Evolutionary conservation across 140 eudicot species (phyloP).

Genomic region (Flaveria floridana): DNA sequence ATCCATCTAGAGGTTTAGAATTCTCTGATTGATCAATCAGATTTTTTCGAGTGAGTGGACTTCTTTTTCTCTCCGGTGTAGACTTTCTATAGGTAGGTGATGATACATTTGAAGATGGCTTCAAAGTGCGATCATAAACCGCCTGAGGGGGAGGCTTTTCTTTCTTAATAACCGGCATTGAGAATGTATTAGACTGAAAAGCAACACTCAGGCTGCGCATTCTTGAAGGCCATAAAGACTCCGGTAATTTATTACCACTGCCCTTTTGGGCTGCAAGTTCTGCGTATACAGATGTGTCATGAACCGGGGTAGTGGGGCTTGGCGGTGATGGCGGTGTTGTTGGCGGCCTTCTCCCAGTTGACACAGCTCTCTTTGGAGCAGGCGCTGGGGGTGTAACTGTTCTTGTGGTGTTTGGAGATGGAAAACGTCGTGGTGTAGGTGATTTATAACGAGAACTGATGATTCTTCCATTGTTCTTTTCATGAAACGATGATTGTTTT

Average conservation of each 20-base stretch:
- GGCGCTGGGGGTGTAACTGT: conserved; percentile 41
- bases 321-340: conserved; percentile 63
- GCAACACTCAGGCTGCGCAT: conserved; percentile 87
- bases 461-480: conserved; percentile 60
- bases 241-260: conserved; percentile 48
- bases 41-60: conserved; percentile 77
- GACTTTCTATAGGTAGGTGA: conserved; percentile 52
- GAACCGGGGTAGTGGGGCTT: conserved; percentile 66
- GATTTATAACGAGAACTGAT: conserved; percentile 75
- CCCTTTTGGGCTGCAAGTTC: conserved; percentile 54
- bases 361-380: conserved; percentile 63
- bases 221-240: conserved; percentile 87
- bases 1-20: conserved; percentile 69
- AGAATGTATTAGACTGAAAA: conserved; percentile 66
- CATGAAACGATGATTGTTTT: conserved; percentile 42
- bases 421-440: conserved; percentile 69
- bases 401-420: conserved; percentile 67
- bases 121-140: conserved; percentile 62
- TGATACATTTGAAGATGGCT: conserved; percentile 61
- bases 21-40: conserved; percentile 61
- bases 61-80: conserved; percentile 87
- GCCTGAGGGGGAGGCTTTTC: conserved; percentile 68
- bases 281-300: conserved; percentile 49
- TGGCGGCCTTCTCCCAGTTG: conserved; percentile 73
- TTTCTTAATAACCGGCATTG: conserved; percentile 68